Conservation (phyloP, 108 stramenopile species). For the Cyclotella cryptica region DNA sequence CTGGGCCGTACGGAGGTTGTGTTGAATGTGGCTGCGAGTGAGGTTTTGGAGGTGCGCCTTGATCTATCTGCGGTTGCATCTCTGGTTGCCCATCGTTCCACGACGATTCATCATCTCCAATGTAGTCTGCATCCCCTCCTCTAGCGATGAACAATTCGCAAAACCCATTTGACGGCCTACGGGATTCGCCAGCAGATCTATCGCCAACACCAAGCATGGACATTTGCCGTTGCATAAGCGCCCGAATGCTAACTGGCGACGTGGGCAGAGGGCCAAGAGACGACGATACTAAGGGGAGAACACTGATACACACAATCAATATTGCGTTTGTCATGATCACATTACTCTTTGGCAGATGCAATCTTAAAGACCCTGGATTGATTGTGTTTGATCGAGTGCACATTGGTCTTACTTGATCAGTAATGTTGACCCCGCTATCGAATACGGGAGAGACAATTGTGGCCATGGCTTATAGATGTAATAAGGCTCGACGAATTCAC, state of each 20-base stretch:
- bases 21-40: conserved; percentile 6
- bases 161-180: background rate
- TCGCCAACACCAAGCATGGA: background rate
- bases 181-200: background rate
- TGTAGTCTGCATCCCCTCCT: conserved; percentile 45
- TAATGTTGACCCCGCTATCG: no score
- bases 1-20: conserved; percentile 3
- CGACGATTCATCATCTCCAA: conserved; percentile 30
- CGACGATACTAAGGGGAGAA: background rate
- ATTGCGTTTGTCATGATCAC: background rate
- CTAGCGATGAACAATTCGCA: background rate
- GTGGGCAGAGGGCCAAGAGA: background rate
- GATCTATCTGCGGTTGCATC: background rate
- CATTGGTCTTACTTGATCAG: no score
- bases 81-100: conserved; percentile 27
- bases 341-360: background rate
- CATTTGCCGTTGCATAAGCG: background rate
- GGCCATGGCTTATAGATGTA: no score
- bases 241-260: background rate
- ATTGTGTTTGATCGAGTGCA: no score
- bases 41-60: background rate
- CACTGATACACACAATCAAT: background rate
- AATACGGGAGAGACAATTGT: no score
- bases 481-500: no score
- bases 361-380: no score